Percentiles rank a stretch among this genome's conserved stretches.
Conservation (phyloP, 2,329 filamentous ascomycete genomes). For the Talaromyces piceae region DNA sequence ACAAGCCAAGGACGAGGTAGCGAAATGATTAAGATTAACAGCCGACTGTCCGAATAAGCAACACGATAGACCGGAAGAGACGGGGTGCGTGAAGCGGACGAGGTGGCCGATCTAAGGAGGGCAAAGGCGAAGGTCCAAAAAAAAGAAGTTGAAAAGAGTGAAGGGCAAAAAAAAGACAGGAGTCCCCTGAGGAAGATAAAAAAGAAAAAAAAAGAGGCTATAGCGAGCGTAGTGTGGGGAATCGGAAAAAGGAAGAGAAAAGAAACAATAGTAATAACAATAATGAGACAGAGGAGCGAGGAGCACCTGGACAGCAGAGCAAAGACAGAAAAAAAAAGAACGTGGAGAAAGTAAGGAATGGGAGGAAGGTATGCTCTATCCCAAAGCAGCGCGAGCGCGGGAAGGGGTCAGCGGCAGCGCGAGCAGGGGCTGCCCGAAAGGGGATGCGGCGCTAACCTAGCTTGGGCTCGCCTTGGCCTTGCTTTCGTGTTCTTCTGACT, state of each 20-base stretch:
- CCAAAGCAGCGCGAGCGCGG: slow-evolving; percentile 8
- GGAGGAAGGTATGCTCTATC: slow-evolving; percentile 12
- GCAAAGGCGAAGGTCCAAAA: background rate
- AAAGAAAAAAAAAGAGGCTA: slow-evolving; percentile 2
- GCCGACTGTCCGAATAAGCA: background rate
- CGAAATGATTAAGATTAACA: background rate
- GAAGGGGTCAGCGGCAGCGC: slow-evolving; percentile 5
- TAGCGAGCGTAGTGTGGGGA: background rate
- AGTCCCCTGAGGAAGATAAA: slow-evolving; percentile 1
- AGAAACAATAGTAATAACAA: slow-evolving; percentile 7
- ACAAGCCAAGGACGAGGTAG: background rate
- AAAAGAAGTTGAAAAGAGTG: slow-evolving; percentile 10
- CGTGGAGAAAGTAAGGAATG: slow-evolving; percentile 18
- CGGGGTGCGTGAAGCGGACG: slow-evolving; percentile 10
- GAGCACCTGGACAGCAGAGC: slow-evolving; percentile 16
- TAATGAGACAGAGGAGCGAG: slow-evolving; percentile 11
- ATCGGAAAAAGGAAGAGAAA: background rate
- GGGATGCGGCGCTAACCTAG: slow-evolving; percentile 1
- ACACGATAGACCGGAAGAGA: slow-evolving; percentile 11
- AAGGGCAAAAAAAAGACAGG: slow-evolving; percentile 16
- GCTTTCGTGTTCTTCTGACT: too few relatives aligned
- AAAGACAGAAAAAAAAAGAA: slow-evolving; percentile 16
- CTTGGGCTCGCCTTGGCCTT: background rate
- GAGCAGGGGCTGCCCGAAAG: slow-evolving; percentile 6
- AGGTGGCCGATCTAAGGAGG: slow-evolving; percentile 1